phyloP scores from a whole-genome alignment of 2,329 filamentous ascomycete genomes.

The Allantophomopsis lycopodina region DNA sequence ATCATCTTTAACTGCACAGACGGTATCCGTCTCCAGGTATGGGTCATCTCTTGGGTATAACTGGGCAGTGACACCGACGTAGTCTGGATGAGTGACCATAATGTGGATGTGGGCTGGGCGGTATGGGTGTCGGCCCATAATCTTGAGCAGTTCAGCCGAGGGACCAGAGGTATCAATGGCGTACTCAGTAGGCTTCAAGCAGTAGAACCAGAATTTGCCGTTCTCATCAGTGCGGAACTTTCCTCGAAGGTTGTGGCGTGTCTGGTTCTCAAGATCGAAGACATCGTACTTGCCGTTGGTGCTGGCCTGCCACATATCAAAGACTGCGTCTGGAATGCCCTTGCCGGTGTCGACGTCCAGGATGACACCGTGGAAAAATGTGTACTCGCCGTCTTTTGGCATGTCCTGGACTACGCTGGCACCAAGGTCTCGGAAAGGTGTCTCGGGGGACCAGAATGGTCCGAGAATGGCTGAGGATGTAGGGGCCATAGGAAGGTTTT shows the following conservation, averaged over 20 bases:
- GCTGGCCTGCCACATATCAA: conserved; percentile 58
- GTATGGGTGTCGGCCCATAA: conserved; percentile 38
- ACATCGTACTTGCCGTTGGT: conserved; percentile 67
- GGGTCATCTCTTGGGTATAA: conserved; percentile 57
- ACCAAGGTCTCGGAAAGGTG: conserved; percentile 57
- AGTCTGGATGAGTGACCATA: conserved; percentile 21
- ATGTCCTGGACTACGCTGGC: conserved; percentile 44
- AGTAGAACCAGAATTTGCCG: conserved; percentile 62
- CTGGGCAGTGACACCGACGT: conserved; percentile 40
- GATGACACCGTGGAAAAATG: conserved; percentile 43
- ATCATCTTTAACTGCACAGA: conserved; percentile 35
- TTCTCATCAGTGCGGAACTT: conserved; percentile 61
- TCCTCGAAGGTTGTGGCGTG: conserved; percentile 61
- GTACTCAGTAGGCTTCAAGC: conserved; percentile 61
- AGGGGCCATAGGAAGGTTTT: conserved; percentile 27
- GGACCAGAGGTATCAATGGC: conserved; percentile 54
- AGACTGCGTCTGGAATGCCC: conserved; percentile 45
- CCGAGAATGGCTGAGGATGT: conserved; percentile 73
- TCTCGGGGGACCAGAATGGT: conserved; percentile 68
- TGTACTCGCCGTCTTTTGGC: conserved; percentile 34
- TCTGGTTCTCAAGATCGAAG: conserved; percentile 54
- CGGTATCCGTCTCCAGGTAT: conserved; percentile 35
- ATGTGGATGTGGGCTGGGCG: conserved; percentile 43
- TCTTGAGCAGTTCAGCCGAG: conserved; percentile 30
- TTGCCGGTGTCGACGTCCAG: conserved; percentile 35